Evolutionary conservation across 495 filamentous ascomycete species (phyloP), one percentile per base, ranked within the genome.

Genomic region (Hyaloscypha hepaticicola): DNA sequence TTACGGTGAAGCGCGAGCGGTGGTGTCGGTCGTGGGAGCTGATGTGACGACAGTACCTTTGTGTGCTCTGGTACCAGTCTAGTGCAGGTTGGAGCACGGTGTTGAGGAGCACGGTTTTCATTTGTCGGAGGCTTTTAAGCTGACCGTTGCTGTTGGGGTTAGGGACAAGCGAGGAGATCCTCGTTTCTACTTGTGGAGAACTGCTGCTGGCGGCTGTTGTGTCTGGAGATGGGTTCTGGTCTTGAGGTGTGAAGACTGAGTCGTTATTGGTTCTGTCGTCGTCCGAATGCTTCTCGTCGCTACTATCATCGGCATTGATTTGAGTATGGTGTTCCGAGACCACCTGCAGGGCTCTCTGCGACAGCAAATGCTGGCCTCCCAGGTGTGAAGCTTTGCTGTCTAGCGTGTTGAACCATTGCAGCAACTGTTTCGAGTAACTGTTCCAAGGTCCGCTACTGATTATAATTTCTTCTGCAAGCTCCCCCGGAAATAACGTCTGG

Each of bases 381-480:
- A 58, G 26, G 22, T 58, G 52, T 12, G 51, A 64, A 24, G 34
- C 38, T 49, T 45, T 64, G 28, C 38, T 48, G 22, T 64, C 61
- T 11, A 64, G 53, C 24, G 56, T 38, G 29, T 64, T 64, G 25
- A 64, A 27, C 61, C 61, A 64, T 26, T 64, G 61, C 29, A 64
- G 29, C 9, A 64, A 52, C 29, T 57, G 45, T 41, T 22, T 57
- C 49, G 61, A 64, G 7, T 57, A 26, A 9, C 41, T 3, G 12
- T 34, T 57, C 61, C 61, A 64, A 11, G 9, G 38, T 25, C 33
- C 34, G 11, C 52, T 51, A 14, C 25, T 26, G 22, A 45, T 57
- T 0, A 64, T 57, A 14, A 64, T 31, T 29, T 38, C 0, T 14
- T 55, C 61, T 57, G 61, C 61, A 14, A 57, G 9, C 31, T 64